These are phyloP conservation scores for Closterium sp. DNA, from an alignment of 139 green algal genomes.

Conservation along the genomic window DNA sequence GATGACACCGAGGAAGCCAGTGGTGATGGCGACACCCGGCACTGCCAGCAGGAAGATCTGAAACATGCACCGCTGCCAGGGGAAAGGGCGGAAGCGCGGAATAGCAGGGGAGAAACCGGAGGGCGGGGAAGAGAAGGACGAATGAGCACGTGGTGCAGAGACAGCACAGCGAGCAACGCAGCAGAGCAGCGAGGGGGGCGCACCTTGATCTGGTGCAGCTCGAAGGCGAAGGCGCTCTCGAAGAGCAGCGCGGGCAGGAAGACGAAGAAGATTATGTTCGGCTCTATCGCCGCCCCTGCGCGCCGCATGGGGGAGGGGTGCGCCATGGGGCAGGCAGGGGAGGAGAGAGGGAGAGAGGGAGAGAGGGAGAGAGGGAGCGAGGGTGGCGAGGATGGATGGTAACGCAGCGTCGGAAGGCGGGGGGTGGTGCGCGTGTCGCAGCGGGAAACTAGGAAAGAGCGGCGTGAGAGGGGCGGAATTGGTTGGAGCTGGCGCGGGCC, in stretches of 20 bases:
- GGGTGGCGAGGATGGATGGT: neutral
- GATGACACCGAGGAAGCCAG: constrained; percentile 11
- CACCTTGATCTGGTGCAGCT: constrained; percentile 41
- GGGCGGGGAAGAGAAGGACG: neutral
- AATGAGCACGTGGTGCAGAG: neutral
- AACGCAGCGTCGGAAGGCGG: neutral
- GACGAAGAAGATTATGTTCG: constrained; percentile 32
- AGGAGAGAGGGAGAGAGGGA: neutral
- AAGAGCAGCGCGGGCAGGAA: constrained; percentile 46
- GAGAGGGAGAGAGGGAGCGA: neutral
- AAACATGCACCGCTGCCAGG: constrained; percentile 8
- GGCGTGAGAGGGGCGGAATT: neutral
- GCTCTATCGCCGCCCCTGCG: constrained; percentile 34
- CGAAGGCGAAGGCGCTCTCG: constrained; percentile 36
- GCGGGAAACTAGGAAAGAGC: neutral
- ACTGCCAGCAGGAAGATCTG: constrained; percentile 32
- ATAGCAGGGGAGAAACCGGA: neutral
- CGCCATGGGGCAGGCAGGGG: neutral
- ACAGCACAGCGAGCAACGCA: neutral
- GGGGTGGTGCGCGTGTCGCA: neutral
- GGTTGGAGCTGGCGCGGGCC: neutral
- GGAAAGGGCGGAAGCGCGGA: too few relatives aligned
- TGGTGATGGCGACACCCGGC: constrained; percentile 24
- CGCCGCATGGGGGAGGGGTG: neutral
- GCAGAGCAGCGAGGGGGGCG: too few relatives aligned